Conservation (phyloP, 345 rosid genomes). For the Linum lewisii region DNA sequence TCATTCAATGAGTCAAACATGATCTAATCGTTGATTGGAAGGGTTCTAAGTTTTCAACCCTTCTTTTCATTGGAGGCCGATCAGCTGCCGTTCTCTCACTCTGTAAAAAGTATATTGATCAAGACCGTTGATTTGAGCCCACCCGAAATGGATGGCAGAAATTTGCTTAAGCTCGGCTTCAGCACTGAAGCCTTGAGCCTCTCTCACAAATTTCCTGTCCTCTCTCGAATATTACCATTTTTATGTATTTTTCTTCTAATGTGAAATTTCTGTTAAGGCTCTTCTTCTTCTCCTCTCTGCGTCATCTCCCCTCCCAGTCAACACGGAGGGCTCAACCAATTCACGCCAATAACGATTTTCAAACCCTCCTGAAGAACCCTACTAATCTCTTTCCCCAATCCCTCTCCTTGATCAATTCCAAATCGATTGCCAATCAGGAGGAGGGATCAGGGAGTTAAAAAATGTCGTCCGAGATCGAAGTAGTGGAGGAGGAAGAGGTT, state of each 20-base stretch:
- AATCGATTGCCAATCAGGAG: background rate
- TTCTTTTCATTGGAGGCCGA: too few species aligned
- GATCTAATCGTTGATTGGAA: too few species aligned
- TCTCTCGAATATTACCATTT: too few species aligned
- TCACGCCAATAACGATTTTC: slow-evolving; percentile 6
- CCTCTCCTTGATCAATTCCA: background rate
- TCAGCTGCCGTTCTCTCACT: too few species aligned
- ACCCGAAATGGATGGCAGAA: too few species aligned
- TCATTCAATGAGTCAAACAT: too few species aligned
- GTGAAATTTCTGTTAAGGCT: background rate
- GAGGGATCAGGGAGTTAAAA: background rate
- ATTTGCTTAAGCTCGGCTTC: too few species aligned
- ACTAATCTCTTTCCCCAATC: slow-evolving; percentile 9
- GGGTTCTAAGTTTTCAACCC: too few species aligned
- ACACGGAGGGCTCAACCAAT: slow-evolving; percentile 28
- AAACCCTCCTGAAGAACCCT: slow-evolving; percentile 35
- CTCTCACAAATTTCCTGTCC: too few species aligned
- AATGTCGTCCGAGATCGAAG: slow-evolving; percentile 99
- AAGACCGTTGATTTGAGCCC: too few species aligned
- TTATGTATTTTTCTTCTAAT: background rate
- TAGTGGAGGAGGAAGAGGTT: slow-evolving; percentile 49
- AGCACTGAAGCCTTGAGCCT: too few species aligned
- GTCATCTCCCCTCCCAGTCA: slow-evolving; percentile 24
- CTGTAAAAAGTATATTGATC: too few species aligned
- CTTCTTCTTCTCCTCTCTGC: background rate